These are phyloP conservation scores for Calonectria pseudoreteaudii DNA, from an alignment of 2,329 filamentous ascomycete species.

Conservation along the genomic window DNA sequence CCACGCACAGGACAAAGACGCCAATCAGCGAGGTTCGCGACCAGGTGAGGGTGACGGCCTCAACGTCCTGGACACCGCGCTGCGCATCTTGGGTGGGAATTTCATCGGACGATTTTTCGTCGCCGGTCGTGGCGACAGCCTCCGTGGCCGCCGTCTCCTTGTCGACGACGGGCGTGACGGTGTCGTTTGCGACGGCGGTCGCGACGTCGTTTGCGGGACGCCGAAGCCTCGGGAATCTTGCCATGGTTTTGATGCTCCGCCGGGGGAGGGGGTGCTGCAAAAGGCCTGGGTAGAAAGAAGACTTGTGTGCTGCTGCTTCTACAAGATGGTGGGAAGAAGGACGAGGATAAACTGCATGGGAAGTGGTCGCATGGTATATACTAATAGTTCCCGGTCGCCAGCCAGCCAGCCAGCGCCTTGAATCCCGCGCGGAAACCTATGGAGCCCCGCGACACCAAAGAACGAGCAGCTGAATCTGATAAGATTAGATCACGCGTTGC, in stretches of 20 bases:
- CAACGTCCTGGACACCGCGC: conserved; percentile 49
- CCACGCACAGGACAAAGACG: conserved; percentile 47
- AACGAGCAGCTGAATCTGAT: neutral
- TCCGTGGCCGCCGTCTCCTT: neutral
- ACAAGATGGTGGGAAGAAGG: neutral
- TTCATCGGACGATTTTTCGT: neutral
- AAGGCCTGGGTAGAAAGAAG: neutral
- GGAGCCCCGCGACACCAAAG: neutral
- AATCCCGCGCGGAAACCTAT: neutral
- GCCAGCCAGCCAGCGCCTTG: too few relatives aligned
- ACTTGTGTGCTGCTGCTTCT: neutral
- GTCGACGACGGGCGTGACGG: neutral
- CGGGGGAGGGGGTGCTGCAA: too few relatives aligned
- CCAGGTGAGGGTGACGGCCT: conserved; percentile 53
- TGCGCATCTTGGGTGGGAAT: conserved; percentile 17
- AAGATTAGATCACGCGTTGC: conserved; percentile 8
- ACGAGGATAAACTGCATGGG: neutral
- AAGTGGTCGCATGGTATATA: neutral
- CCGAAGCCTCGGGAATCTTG: neutral
- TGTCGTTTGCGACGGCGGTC: neutral
- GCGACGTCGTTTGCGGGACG: neutral
- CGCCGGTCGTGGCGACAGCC: neutral
- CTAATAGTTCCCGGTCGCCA: neutral
- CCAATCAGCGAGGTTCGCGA: conserved; percentile 46
- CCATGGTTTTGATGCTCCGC: neutral